Conservation (phyloP, 176 grass and related monocot genomes). For the Melocanna baccifera region DNA sequence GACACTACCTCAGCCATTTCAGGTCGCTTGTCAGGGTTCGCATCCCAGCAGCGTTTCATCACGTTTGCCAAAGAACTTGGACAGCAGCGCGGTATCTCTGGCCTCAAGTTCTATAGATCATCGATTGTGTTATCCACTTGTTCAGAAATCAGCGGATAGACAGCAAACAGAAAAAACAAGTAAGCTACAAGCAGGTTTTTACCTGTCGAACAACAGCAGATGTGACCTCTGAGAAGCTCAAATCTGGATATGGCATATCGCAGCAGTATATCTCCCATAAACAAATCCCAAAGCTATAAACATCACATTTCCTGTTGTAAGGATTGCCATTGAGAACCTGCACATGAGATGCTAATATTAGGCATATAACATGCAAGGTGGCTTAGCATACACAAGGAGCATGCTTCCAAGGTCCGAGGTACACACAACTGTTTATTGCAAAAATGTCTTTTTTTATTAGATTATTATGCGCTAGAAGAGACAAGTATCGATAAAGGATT, state of each 20-base stretch:
- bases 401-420: background rate
- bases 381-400: background rate
- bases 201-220: conserved; percentile 98
- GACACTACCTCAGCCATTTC: conserved; percentile 83
- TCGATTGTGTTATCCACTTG: background rate
- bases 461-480: background rate
- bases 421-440: background rate
- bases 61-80: conserved; percentile 73
- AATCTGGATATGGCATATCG: conserved; percentile 94
- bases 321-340: conserved; percentile 96
- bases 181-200: background rate
- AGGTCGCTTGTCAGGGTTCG: conserved; percentile 72
- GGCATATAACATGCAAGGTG: background rate
- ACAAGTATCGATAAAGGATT: background rate
- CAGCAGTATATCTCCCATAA: conserved; percentile 96
- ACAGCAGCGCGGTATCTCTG: conserved; percentile 91
- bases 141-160: background rate
- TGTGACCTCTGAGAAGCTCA: conserved; percentile 88
- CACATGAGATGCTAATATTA: conserved; percentile 13
- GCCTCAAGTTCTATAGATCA: conserved; percentile 72
- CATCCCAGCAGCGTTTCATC: conserved; percentile 96
- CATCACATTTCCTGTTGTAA: conserved; percentile 97
- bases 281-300: conserved; percentile 94
- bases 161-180: background rate
- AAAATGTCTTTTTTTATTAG: background rate